A percentile compares a stretch with the other conserved stretches of the same genome.
These are phyloP conservation scores for Akanthomyces lecanii DNA, from an alignment of 2,329 filamentous ascomycete genomes.

Conservation along the genomic window DNA sequence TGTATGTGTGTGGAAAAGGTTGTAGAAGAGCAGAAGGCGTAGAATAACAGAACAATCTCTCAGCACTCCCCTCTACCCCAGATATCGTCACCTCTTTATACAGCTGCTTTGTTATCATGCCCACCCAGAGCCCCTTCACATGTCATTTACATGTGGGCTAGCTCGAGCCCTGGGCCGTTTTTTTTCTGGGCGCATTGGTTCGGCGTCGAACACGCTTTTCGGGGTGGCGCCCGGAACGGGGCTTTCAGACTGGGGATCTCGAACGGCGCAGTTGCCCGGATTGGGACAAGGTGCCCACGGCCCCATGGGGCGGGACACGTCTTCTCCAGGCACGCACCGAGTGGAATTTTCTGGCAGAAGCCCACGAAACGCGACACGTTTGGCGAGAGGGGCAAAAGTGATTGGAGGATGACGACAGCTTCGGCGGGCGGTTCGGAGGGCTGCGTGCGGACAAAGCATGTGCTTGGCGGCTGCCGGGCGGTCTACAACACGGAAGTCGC, in stretches of 20 bases:
- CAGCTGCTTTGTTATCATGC: neutral
- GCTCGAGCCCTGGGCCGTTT: neutral
- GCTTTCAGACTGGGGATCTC: neutral
- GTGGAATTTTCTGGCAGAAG: too few species aligned
- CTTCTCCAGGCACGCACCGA: neutral
- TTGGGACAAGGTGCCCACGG: constrained; percentile 7
- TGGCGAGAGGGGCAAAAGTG: too few species aligned
- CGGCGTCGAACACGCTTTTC: neutral
- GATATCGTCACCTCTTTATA: constrained; percentile 11
- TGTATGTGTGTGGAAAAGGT: neutral
- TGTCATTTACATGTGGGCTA: constrained; percentile 12
- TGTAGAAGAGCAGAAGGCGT: neutral
- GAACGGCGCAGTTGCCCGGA: constrained; percentile 12
- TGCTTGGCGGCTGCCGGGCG: neutral
- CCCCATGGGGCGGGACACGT: neutral
- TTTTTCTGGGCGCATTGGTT: neutral
- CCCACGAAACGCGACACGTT: too few species aligned
- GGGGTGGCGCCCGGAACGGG: constrained; percentile 10
- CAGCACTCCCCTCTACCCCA: neutral
- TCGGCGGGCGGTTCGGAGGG: neutral
- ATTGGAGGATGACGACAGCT: neutral
- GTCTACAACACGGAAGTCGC: too few species aligned
- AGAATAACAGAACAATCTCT: neutral
- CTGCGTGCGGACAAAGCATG: neutral
- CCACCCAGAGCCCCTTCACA: neutral